Percentiles rank a stretch among this genome's conserved stretches.
These are phyloP conservation scores for Pelargonium australe DNA, from an alignment of 441 rosid genomes.

Conservation along the genomic window DNA sequence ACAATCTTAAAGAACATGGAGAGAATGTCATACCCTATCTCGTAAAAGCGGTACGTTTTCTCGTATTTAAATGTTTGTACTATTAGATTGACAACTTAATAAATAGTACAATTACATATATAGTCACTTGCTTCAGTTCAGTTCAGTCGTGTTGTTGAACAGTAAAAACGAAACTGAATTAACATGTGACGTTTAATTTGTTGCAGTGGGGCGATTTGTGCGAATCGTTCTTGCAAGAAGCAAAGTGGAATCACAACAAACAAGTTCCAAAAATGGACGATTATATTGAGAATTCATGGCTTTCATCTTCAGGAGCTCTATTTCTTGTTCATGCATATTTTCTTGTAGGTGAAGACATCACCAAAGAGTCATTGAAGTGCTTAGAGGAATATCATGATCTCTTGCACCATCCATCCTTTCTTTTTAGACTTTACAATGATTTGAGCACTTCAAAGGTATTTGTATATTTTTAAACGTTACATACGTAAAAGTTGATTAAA, in stretches of 20 bases:
- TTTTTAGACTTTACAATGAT: constrained; percentile 39
- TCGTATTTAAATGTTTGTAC: too few species aligned
- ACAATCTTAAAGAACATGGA: constrained; percentile 24
- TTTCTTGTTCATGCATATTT: constrained; percentile 31
- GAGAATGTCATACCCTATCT: constrained; percentile 25
- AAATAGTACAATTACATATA: too few species aligned
- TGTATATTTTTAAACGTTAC: too few species aligned
- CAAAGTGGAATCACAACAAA: constrained; percentile 30
- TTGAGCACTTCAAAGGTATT: constrained; percentile 33
- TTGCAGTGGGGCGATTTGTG: constrained; percentile 41
- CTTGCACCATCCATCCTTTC: constrained; percentile 25
- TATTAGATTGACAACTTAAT: too few species aligned
- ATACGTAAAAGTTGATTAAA: too few species aligned
- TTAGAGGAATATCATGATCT: constrained; percentile 22
- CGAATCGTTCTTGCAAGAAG: constrained; percentile 37
- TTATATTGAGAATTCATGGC: constrained; percentile 37
- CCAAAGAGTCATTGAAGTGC: constrained; percentile 11
- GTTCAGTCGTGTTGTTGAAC: too few species aligned
- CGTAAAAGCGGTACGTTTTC: constrained; percentile 18
- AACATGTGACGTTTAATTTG: neutral
- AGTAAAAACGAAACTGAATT: too few species aligned
- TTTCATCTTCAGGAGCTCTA: constrained; percentile 33
- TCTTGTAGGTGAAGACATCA: constrained; percentile 9
- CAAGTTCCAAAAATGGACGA: constrained; percentile 28
- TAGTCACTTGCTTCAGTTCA: too few species aligned